Conservation (phyloP, 2,329 filamentous ascomycete species). For the Pseudopyricularia cyperi region DNA sequence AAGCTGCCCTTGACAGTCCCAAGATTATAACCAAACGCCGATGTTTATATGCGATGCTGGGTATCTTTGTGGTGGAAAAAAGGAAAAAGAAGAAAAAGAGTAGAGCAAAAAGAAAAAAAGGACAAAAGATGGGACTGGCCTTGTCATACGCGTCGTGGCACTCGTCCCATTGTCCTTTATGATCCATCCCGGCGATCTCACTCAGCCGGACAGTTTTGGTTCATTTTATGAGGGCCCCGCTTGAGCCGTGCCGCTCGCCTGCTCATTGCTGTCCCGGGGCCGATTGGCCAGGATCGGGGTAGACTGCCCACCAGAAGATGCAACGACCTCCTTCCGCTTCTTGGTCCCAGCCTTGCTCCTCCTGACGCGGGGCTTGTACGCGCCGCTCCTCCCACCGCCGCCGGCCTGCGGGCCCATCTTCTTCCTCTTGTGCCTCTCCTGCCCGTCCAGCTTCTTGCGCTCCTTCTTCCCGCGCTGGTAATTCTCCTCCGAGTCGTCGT, state of each 20-base stretch:
- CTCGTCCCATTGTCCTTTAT: neutral
- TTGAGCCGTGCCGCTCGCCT: neutral
- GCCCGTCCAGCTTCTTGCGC: neutral
- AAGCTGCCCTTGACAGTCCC: no score
- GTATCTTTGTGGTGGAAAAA: no score
- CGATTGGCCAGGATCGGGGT: neutral
- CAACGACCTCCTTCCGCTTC: neutral
- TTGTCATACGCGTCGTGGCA: neutral
- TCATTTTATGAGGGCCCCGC: neutral
- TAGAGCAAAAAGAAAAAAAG: no score
- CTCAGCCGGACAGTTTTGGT: neutral
- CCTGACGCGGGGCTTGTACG: neutral
- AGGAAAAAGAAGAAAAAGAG: no score
- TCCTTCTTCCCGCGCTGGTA: conserved; percentile 2
- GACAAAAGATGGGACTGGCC: no score
- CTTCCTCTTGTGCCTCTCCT: neutral
- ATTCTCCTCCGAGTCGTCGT: conserved; percentile 4
- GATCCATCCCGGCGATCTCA: no score
- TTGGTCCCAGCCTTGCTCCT: neutral
- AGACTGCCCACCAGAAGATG: neutral
- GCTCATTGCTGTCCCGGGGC: neutral
- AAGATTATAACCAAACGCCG: no score
- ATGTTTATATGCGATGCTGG: no score
- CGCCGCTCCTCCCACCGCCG: neutral
- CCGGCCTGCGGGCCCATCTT: neutral